These are phyloP conservation scores for Carex kokanica DNA, from an alignment of 176 grass and related monocot species.

Conservation along the genomic window DNA sequence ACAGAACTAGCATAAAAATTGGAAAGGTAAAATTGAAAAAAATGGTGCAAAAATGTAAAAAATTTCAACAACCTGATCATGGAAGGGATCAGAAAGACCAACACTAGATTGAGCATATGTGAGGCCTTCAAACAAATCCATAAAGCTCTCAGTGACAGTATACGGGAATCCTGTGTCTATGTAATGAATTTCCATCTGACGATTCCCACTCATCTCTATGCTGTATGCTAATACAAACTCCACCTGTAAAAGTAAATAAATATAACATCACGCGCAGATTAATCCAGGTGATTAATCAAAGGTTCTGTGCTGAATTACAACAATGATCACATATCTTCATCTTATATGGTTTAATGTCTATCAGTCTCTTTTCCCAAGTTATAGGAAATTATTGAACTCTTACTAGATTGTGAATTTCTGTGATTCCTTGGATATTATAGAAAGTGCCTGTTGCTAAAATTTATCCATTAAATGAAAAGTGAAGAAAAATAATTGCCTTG, in stretches of 20 bases:
- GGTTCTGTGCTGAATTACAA: not conserved
- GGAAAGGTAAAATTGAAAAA: not conserved
- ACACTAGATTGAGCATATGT: conserved; percentile 84
- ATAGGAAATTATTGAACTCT: not conserved
- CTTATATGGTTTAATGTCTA: not conserved
- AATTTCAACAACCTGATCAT: conserved; percentile 62
- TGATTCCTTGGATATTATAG: not conserved
- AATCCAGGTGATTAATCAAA: conserved; percentile 4
- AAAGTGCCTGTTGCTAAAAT: not conserved
- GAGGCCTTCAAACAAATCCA: conserved; percentile 98
- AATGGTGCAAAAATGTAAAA: conserved; percentile 20
- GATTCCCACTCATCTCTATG: conserved; percentile 52
- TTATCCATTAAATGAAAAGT: not conserved
- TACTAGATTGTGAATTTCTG: not conserved
- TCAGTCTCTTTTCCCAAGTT: not conserved
- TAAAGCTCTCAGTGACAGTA: conserved; percentile 80
- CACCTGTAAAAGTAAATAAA: conserved; percentile 1
- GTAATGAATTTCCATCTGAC: conserved; percentile 94
- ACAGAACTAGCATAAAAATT: not conserved
- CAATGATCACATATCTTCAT: not conserved
- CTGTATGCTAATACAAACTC: conserved; percentile 4
- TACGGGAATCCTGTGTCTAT: conserved; percentile 92
- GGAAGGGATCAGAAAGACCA: conserved; percentile 62
- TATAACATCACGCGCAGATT: not conserved
- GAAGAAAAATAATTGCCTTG: not conserved